Conservation (phyloP, 176 grass and related monocot genomes). For the Hordeum marinum region DNA sequence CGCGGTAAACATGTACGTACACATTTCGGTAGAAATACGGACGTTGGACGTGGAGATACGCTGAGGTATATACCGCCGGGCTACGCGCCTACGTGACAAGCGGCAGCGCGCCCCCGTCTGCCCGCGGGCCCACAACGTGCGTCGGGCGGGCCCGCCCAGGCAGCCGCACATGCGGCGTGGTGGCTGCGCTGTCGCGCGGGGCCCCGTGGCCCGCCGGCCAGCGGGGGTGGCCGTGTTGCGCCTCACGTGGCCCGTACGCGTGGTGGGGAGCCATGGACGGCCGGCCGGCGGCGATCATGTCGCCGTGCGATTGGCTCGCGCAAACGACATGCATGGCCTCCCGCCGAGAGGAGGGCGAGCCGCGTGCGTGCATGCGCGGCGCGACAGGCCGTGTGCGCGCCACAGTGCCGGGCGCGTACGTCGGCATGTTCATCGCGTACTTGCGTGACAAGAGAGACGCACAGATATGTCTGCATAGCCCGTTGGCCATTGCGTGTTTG, state of each 20-base stretch:
- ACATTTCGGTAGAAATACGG: neutral
- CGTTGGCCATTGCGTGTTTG: neutral
- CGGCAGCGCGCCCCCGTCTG: neutral
- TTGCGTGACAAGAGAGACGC: neutral
- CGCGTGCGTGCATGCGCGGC: neutral
- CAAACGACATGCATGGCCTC: too few relatives aligned
- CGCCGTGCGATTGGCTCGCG: too few relatives aligned
- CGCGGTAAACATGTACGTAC: neutral
- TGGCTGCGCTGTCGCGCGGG: slow-evolving; percentile 6
- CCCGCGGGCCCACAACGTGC: neutral
- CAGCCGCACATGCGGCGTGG: slow-evolving; percentile 5
- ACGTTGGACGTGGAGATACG: neutral
- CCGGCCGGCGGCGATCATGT: neutral
- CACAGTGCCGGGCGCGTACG: neutral
- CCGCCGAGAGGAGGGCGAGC: too few relatives aligned
- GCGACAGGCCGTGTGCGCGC: neutral
- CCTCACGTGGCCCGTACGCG: neutral
- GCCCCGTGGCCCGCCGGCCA: neutral
- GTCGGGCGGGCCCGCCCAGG: neutral
- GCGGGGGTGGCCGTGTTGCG: too few relatives aligned
- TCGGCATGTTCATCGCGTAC: neutral
- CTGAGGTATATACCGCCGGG: neutral
- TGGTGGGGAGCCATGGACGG: neutral
- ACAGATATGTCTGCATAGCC: neutral
- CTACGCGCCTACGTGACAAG: slow-evolving; percentile 16